Evolutionary conservation across 1,139 yeast species (phyloP).

Genomic region (Protomyces inouyei): DNA sequence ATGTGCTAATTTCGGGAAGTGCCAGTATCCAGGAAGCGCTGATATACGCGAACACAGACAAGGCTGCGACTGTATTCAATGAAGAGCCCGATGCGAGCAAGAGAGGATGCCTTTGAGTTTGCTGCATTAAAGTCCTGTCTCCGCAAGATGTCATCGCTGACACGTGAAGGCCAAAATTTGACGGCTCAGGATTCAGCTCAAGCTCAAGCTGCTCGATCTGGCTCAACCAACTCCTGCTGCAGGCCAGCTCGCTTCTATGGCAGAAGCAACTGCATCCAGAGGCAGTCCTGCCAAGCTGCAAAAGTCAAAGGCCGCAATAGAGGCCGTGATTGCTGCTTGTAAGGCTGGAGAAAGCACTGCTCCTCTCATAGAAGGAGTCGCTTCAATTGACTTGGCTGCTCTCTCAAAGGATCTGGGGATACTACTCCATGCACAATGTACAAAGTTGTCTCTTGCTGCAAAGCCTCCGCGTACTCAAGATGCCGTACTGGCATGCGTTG

Average conservation of each 20-base stretch:
- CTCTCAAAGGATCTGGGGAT: constrained; percentile 6
- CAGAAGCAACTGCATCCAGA: too few species aligned
- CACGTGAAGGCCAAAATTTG: neutral
- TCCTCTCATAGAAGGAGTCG: neutral
- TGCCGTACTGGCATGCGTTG: constrained; percentile 8
- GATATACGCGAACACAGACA: too few species aligned
- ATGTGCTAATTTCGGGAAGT: neutral
- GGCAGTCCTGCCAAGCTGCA: neutral
- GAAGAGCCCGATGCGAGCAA: too few species aligned
- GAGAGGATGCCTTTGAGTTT: too few species aligned
- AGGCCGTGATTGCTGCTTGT: neutral
- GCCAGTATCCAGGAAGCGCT: too few species aligned
- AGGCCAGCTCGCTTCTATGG: too few species aligned
- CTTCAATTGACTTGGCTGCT: neutral
- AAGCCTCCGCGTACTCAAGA: constrained; percentile 11
- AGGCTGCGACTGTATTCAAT: too few species aligned
- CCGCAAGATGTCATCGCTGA: too few species aligned
- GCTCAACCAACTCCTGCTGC: too few species aligned
- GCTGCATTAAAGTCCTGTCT: too few species aligned
- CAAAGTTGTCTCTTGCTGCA: constrained; percentile 19
- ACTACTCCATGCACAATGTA: constrained; percentile 17
- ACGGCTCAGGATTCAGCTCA: neutral
- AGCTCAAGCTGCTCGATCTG: too few species aligned
- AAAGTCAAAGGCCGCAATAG: neutral
- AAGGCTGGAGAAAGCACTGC: neutral